Evolutionary conservation across 176 grass and related monocot species (phyloP), one percentile per base, ranked within the genome.

Genomic region (Miscanthus lutarioriparius): DNA sequence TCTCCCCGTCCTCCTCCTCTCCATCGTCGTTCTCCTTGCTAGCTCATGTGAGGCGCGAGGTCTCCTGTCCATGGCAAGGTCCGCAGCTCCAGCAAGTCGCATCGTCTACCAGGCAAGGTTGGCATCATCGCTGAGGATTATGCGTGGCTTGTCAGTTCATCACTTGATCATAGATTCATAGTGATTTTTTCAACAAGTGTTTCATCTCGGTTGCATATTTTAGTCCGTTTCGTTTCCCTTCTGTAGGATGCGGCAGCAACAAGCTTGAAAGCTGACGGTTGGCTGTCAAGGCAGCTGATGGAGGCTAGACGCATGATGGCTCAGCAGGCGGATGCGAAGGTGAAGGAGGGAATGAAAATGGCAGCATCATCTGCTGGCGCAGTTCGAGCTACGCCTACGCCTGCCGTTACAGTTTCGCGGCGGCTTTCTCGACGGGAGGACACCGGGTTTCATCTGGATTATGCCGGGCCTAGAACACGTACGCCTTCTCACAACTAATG

Each of bases 401-500:
- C 35, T 36, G 13, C 56, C 32, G 39, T 65, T 58, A 71, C 51
- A 69, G 78, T 84, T 88, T 86, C 59, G 14, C 56, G 43, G 13
- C 15, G 10, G 43, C 41, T 72, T 81, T 76, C 73, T 63, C 71
- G 10, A 12, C 39, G 41, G 77, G 81, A 72, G 74, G 80, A 85
- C 68, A 81, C 78, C 3, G 75, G 40, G 51, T 94, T 97, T 79
- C 80, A 94, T 91, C 76, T 97, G 26, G 95, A 97, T 77, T 97
- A 97, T 54, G 86, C 49, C 17, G 88, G 84, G 13, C 95, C 95
- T 64, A 89, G 76, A 47, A 91, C 92, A 13, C 92, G 92, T 33
- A 23, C 90, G 16, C 95, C 95, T 56, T 82, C 75, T 84, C 95
- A 97, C 87, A 97, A 97, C 44, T 97, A 79, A 91, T 62, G 64